Base-by-base conservation (phyloP, 495 filamentous ascomycete genomes). In the Bacidia rubella region DNA sequence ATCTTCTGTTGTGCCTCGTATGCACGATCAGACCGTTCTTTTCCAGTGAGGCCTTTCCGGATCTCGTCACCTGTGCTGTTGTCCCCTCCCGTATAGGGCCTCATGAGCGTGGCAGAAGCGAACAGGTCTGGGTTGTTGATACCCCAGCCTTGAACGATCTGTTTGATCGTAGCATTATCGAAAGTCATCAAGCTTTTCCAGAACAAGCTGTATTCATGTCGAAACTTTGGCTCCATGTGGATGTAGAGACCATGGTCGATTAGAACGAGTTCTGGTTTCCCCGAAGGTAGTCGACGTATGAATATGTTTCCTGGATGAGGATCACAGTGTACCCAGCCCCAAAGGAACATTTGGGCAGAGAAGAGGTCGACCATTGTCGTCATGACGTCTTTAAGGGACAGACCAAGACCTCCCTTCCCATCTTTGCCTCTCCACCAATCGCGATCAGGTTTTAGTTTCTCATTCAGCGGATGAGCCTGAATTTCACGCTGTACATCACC, bases 221-320 rank as follows among this genome's bases (percentile, higher is more conserved):
- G 76, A 68, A 96, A 95, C 57, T 79, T 71, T 9, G 86, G 82
- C 24, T 77, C 73, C 81, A 95, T 90, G 62, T 83, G 82, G 50
- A 98, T 86, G 66, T 98, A 98, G 25, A 98, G 76, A 0, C 90
- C 90, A 64, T 98, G 90, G 67, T 98, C 90, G 60, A 98, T 95
- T 10, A 98, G 81, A 1, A 96, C 89, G 17, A 98, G 73, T 65
- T 98, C 88, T 0, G 92, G 74, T 38, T 83, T 76, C 26, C 90
- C 90, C 26, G 71, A 79, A 2, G 89, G 87, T 19, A 86, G 71
- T 0, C 92, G 85, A 1, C 90, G 79, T 61, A 96, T 84, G 68
- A 98, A 93, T 61, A 98, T 93, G 65, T 98, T 98, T 0, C 90
- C 90, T 0, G 92, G 92, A 60, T 98, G 90, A 2, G 90, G 90